Evolutionary conservation across 1,139 yeast genomes (phyloP).

Genomic region (Magnusiomyces fungicola): DNA sequence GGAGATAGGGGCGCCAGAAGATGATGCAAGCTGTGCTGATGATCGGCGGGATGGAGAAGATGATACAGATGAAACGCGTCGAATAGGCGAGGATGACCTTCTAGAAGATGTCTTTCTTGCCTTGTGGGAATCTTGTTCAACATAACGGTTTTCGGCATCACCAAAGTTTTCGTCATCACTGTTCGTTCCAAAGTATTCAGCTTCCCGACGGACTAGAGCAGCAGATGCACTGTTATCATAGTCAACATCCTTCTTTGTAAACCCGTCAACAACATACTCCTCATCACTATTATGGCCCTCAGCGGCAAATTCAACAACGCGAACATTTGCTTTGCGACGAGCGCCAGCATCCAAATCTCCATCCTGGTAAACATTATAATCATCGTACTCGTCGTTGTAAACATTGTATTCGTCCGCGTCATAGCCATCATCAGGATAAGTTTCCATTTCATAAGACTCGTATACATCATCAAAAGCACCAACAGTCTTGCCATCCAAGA

Average conservation of each 20-base stretch:
- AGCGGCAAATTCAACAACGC: neutral
- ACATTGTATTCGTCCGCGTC: neutral
- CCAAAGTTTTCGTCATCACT: neutral
- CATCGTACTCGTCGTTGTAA: conserved; percentile 1
- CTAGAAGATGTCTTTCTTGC: neutral
- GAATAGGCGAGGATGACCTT: neutral
- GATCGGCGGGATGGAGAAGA: conserved; percentile 1
- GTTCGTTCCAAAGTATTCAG: neutral
- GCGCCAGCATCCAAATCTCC: neutral
- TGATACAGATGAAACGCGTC: neutral
- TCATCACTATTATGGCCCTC: neutral
- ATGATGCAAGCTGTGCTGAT: neutral
- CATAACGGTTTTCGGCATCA: neutral
- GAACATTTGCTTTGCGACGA: neutral
- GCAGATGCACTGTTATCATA: neutral
- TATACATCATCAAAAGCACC: neutral
- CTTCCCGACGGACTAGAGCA: neutral
- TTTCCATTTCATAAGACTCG: conserved; percentile 6
- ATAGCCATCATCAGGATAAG: conserved; percentile 8
- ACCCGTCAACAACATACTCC: neutral
- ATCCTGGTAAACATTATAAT: neutral
- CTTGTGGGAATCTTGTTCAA: neutral
- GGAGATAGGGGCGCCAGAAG: neutral
- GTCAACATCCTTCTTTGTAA: neutral
- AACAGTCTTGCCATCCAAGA: no score